Evolutionary conservation across 768 basidiomycete genomes (phyloP).

Genomic region (Boletus edulis): DNA sequence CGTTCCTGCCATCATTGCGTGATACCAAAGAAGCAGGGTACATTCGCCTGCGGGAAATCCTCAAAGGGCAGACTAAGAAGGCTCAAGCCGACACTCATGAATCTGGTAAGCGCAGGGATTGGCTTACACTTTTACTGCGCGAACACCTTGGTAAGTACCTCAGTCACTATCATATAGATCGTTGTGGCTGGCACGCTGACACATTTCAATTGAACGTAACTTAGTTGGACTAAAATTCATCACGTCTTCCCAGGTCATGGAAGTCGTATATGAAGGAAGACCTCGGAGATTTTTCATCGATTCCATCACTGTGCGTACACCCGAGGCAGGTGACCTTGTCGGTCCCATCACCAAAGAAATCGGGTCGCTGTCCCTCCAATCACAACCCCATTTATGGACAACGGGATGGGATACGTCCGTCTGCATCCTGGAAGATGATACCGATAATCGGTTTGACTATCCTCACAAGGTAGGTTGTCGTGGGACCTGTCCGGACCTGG

Average conservation of each 20-base stretch:
- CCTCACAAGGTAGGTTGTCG: constrained; percentile 33
- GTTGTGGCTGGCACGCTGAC: constrained; percentile 2
- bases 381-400: constrained; percentile 50
- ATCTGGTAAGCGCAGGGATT: constrained; percentile 49
- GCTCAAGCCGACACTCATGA: constrained; percentile 16
- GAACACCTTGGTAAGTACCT: constrained; percentile 61
- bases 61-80: constrained; percentile 13
- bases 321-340: constrained; percentile 16
- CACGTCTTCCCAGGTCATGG: constrained; percentile 55
- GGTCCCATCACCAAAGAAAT: constrained; percentile 42
- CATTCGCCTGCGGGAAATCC: constrained; percentile 53
- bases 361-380: constrained; percentile 42
- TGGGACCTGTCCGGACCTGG: constrained; percentile 4
- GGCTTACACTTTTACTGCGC: constrained; percentile 64
- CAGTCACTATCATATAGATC: not conserved
- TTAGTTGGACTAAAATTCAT: constrained; percentile 74
- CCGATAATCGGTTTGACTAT: constrained; percentile 24
- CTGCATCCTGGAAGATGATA: constrained; percentile 34
- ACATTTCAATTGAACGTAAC: constrained; percentile 2
- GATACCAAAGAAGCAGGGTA: constrained; percentile 48
- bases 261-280: constrained; percentile 62
- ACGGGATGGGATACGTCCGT: constrained; percentile 70
- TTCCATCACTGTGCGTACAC: constrained; percentile 38
- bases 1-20: constrained; percentile 50
- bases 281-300: constrained; percentile 55